Conservation (phyloP, 2,329 filamentous ascomycete genomes). For the Cladosporium phlei region DNA sequence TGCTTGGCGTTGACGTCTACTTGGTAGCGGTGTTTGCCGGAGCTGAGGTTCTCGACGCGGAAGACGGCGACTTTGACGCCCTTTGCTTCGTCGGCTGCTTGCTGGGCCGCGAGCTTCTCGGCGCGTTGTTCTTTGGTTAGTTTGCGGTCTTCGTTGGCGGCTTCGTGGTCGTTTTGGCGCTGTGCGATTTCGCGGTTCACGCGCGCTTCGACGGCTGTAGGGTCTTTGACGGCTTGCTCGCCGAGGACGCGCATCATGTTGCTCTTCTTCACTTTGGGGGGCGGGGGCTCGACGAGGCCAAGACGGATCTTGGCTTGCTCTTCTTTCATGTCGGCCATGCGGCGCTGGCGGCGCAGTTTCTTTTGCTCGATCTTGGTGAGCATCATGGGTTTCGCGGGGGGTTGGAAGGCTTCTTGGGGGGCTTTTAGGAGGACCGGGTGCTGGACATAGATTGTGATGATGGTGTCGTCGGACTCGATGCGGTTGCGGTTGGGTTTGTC, state of each 20-base stretch:
- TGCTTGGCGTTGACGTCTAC: conserved; percentile 91
- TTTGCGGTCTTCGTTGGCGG: conserved; percentile 76
- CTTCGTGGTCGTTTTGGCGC: conserved; percentile 71
- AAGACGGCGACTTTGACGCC: conserved; percentile 85
- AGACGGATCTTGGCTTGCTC: conserved; percentile 93
- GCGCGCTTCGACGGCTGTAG: conserved; percentile 89
- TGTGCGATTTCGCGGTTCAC: conserved; percentile 92
- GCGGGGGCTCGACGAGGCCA: conserved; percentile 81
- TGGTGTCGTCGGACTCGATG: conserved; percentile 71
- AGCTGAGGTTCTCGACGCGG: conserved; percentile 81
- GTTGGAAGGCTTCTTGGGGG: conserved; percentile 78
- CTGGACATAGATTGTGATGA: conserved; percentile 86
- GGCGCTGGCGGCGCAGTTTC: conserved; percentile 81
- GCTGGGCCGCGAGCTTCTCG: conserved; percentile 76
- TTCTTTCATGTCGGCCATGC: conserved; percentile 91
- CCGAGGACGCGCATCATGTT: conserved; percentile 97
- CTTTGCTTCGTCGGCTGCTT: conserved; percentile 81
- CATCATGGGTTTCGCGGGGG: conserved; percentile 81
- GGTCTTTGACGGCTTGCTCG: conserved; percentile 89
- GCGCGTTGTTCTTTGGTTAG: conserved; percentile 81
- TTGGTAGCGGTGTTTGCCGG: conserved; percentile 87
- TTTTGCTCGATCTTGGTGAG: conserved; percentile 86
- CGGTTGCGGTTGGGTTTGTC: conserved; percentile 61
- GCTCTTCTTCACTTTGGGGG: conserved; percentile 93
- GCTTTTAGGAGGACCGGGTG: conserved; percentile 88